Conservation (phyloP, 305 asterid genomes). For the Fraxinus greggii region DNA sequence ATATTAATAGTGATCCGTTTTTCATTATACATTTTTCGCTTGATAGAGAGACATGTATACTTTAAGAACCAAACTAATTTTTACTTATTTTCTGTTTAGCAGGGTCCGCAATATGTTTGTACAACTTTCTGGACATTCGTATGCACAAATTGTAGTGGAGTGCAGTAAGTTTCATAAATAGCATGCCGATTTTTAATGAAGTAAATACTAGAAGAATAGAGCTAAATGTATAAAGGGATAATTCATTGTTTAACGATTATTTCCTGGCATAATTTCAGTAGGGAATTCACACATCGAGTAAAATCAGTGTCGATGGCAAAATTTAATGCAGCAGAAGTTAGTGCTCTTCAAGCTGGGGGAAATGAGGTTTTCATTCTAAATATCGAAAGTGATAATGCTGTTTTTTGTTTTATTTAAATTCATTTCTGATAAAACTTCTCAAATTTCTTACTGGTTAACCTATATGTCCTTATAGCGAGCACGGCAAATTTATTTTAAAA, state of each 20-base stretch:
- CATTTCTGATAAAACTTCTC: background rate
- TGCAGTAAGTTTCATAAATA: slow-evolving; percentile 69
- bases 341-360: slow-evolving; percentile 83
- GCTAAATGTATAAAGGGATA: background rate
- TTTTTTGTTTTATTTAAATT: background rate
- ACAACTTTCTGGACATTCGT: slow-evolving; percentile 90
- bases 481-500: slow-evolving; percentile 63
- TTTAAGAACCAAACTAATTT: background rate
- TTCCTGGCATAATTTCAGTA: slow-evolving; percentile 43
- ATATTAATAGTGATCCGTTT: background rate
- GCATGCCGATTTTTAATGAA: background rate
- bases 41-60: background rate
- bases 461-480: slow-evolving; percentile 51
- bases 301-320: slow-evolving; percentile 92
- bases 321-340: slow-evolving; percentile 70
- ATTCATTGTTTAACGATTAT: background rate
- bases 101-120: slow-evolving; percentile 98
- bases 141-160: slow-evolving; percentile 89
- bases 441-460: background rate
- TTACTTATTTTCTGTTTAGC: slow-evolving; percentile 21
- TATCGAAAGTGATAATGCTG: background rate
- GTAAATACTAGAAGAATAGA: background rate
- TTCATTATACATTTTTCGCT: background rate
- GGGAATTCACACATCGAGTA: slow-evolving; percentile 87
- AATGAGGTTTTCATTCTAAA: slow-evolving; percentile 56